Percentiles rank a stretch among this genome's conserved stretches.
These are phyloP conservation scores for Leptographium lundbergii DNA, from an alignment of 2,329 filamentous ascomycete genomes.

Conservation along the genomic window DNA sequence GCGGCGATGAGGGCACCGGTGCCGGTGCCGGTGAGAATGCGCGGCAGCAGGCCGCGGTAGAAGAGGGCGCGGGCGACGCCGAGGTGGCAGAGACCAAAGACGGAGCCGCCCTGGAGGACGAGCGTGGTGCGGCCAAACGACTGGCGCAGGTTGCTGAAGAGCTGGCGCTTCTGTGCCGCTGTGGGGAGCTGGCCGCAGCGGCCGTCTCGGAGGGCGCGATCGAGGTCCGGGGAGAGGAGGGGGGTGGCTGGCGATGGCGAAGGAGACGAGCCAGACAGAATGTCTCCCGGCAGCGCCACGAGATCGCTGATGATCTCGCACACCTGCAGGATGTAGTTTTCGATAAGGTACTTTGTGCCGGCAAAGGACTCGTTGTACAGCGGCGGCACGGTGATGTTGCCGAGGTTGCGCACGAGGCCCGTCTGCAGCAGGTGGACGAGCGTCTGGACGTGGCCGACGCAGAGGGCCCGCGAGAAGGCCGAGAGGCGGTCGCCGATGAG, in stretches of 20 bases:
- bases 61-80: conserved; percentile 84
- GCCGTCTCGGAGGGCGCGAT: conserved; percentile 8
- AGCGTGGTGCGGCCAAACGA: conserved; percentile 79
- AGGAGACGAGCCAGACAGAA: not conserved
- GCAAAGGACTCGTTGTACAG: conserved; percentile 78
- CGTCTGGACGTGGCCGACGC: conserved; percentile 51
- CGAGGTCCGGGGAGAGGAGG: conserved; percentile 8
- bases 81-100: conserved; percentile 82
- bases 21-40: conserved; percentile 83
- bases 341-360: conserved; percentile 81
- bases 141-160: conserved; percentile 76
- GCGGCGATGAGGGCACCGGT: conserved; percentile 85
- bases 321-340: conserved; percentile 79
- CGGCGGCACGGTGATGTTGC: conserved; percentile 71
- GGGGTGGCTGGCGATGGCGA: not conserved
- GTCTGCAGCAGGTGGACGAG: conserved; percentile 72
- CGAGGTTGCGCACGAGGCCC: conserved; percentile 72
- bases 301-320: conserved; percentile 72
- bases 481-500: conserved; percentile 64
- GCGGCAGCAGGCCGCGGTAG: conserved; percentile 65
- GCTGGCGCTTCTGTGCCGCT: conserved; percentile 52
- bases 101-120: conserved; percentile 78
- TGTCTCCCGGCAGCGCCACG: conserved; percentile 44
- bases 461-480: conserved; percentile 9
- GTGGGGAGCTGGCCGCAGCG: conserved; percentile 1